A percentile compares a stretch with the other conserved stretches of the same genome.
Evolutionary conservation across 2,329 filamentous ascomycete genomes (phyloP).

Genomic region (Sporothrix pallida): DNA sequence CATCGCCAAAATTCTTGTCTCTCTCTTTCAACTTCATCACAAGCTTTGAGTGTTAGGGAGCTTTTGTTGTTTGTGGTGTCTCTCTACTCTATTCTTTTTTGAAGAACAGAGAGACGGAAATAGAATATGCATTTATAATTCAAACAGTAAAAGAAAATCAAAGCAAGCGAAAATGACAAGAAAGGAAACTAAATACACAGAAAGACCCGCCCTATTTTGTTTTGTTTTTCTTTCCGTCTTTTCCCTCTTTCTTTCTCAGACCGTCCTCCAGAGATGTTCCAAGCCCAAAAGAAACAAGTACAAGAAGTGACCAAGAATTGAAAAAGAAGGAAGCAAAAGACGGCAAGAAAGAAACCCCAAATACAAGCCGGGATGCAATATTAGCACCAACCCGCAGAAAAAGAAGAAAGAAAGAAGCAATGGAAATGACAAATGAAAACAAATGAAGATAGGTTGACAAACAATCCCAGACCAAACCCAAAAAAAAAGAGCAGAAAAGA

Average conservation of each 20-base stretch:
- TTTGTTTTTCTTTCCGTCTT: neutral
- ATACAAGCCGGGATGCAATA: conserved; percentile 9
- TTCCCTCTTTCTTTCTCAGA: neutral
- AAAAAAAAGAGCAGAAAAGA: neutral
- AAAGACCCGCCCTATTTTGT: neutral
- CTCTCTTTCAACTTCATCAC: neutral
- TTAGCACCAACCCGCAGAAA: neutral
- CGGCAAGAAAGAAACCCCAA: neutral
- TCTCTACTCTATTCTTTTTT: conserved; percentile 11
- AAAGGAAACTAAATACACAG: conserved; percentile 6
- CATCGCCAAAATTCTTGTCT: too few species aligned
- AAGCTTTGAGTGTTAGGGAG: neutral
- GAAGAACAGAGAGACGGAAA: conserved; percentile 4
- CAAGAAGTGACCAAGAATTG: neutral
- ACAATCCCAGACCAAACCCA: neutral
- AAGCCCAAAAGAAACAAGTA: neutral
- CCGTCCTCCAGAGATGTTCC: neutral
- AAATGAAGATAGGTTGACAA: neutral
- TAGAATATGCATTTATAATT: neutral
- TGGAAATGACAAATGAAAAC: neutral
- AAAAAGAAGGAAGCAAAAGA: neutral
- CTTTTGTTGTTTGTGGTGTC: neutral
- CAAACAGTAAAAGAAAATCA: neutral
- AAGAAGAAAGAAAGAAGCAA: neutral
- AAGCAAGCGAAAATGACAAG: neutral